A percentile compares a stretch with the other conserved stretches of the same genome.
These are phyloP conservation scores for Castanea sativa DNA, from an alignment of 306 rosid genomes.

Conservation along the genomic window DNA sequence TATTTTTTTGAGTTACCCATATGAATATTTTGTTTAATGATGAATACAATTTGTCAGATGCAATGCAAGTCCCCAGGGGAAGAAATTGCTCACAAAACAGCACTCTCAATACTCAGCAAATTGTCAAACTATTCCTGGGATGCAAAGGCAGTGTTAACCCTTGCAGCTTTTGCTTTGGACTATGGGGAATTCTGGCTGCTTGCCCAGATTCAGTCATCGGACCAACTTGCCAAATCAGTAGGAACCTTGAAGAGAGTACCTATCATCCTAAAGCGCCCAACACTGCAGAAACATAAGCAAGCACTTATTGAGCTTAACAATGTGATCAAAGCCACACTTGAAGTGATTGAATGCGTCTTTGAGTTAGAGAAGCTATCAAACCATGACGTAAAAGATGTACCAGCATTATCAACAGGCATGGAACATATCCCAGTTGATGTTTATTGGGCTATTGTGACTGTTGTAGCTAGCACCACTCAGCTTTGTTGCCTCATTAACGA, in stretches of 20 bases:
- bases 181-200: conserved; percentile 53
- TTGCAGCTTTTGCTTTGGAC: conserved; percentile 48
- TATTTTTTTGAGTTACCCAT: no score
- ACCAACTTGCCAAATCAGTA: conserved; percentile 39
- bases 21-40: neutral
- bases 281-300: conserved; percentile 20
- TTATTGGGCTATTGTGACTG: conserved; percentile 61
- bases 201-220: conserved; percentile 26
- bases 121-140: conserved; percentile 45
- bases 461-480: conserved; percentile 60
- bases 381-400: conserved; percentile 47
- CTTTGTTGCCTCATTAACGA: conserved; percentile 47
- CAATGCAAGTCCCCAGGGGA: conserved; percentile 13
- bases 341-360: conserved; percentile 44
- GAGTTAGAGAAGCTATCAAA: conserved; percentile 47
- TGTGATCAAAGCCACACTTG: conserved; percentile 39
- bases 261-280: conserved; percentile 21
- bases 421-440: conserved; percentile 60
- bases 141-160: conserved; percentile 48
- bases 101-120: neutral
- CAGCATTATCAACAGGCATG: conserved; percentile 37
- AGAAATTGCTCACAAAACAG: neutral
- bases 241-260: conserved; percentile 35
- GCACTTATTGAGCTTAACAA: conserved; percentile 33
- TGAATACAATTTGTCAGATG: neutral